Base-by-base conservation (phyloP, 495 filamentous ascomycete species). In the Chlorociboria aeruginascens region DNA sequence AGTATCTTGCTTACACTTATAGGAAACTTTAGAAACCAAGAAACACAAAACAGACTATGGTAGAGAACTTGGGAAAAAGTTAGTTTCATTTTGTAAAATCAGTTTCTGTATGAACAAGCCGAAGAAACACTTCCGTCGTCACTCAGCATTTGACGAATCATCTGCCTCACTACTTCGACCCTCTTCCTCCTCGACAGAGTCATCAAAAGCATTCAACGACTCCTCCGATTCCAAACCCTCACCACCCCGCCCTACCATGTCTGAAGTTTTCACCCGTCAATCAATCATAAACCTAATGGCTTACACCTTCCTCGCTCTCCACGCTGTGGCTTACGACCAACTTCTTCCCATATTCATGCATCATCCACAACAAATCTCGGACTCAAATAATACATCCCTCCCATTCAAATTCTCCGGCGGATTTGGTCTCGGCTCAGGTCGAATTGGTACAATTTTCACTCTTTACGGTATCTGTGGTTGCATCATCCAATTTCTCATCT, bases 311-410 rank as follows among this genome's bases (percentile, higher is more conserved):
- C 69, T 92, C 17, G 82, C 86, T 4, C 68, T 89, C 28, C 86
- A 92, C 52, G 76, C 74, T 6, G 76, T 89, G 44, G 82, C 82
- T 0, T 92, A 77, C 58, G 86, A 95, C 61, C 85, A 89, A 46
- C 69, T 87, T 7, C 69, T 92, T 3, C 83, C 86, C 1, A 82
- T 90, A 1, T 90, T 89, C 57, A 74, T 92, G 60, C 85, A 90
- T 61, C 80, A 80, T 55, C 85, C 82, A 0, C 58, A 54, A 4
- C 74, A 82, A 51, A 60, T 60, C 1, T 59, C 71, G 0, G 61
- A 76, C 29, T 48, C 66, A 2, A 56, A 62, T 10, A 81, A 83
- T 58, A 79, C 79, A 0, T 67, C 72, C 31, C 70, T 86, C 2
- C 86, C 86, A 0, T 82, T 93, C 63, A 78, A 81, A 54, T 93